Evolutionary conservation across 2,329 filamentous ascomycete genomes (phyloP).

Genomic region (Pseudopithomyces chartarum): DNA sequence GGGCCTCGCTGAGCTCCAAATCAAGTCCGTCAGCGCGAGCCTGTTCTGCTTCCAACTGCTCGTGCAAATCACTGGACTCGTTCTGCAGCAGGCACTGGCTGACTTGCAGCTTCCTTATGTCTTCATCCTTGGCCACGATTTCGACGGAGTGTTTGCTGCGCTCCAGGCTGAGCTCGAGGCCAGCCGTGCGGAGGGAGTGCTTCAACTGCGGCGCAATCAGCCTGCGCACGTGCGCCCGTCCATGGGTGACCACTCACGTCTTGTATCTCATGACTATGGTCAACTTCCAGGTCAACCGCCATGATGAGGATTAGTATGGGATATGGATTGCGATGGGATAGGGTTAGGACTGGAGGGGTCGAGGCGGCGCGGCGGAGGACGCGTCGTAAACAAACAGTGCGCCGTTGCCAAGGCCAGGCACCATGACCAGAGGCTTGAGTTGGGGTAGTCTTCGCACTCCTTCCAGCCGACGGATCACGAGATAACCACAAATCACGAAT

Average conservation of each 20-base stretch:
- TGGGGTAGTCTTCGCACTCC: not conserved
- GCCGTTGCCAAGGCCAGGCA: slow-evolving; percentile 15
- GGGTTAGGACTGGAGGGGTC: slow-evolving; percentile 25
- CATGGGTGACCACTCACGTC: slow-evolving; percentile 32
- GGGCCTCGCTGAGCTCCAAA: slow-evolving; percentile 54
- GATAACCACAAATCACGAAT: too few species aligned
- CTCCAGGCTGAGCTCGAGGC: slow-evolving; percentile 73
- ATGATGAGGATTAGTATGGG: slow-evolving; percentile 25
- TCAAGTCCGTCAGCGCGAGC: slow-evolving; percentile 63
- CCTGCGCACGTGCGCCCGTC: slow-evolving; percentile 4
- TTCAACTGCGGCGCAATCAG: slow-evolving; percentile 43
- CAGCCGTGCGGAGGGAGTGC: slow-evolving; percentile 57
- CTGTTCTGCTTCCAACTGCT: slow-evolving; percentile 65
- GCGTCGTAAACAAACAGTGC: slow-evolving; percentile 42
- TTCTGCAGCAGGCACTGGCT: slow-evolving; percentile 73
- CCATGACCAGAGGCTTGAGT: not conserved
- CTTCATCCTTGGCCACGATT: slow-evolving; percentile 75
- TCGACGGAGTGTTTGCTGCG: slow-evolving; percentile 67
- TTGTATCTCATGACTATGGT: slow-evolving; percentile 36
- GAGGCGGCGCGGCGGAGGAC: slow-evolving; percentile 24
- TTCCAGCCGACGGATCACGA: too few species aligned
- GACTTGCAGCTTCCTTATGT: slow-evolving; percentile 67
- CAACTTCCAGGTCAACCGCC: slow-evolving; percentile 30
- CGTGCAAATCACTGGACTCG: slow-evolving; percentile 71
- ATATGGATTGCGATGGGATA: not conserved